Evolutionary conservation across 768 basidiomycete genomes (phyloP).

Genomic region (Omphalotus guepiniiformis): DNA sequence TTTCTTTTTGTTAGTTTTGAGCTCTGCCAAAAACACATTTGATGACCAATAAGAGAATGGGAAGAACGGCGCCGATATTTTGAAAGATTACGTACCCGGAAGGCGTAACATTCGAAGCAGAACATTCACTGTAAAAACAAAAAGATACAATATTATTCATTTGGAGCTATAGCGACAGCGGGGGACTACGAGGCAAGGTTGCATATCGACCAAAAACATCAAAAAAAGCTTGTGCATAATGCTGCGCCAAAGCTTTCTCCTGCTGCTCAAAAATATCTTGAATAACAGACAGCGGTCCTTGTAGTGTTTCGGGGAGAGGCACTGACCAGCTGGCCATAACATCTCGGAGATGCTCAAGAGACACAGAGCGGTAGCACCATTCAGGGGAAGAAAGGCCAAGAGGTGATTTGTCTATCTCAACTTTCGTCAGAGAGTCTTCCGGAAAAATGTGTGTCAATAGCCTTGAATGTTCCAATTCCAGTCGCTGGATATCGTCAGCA

Average conservation of each 20-base stretch:
- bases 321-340: neutral
- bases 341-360: neutral
- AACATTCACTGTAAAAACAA: no score
- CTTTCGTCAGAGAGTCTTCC: neutral
- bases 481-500: neutral
- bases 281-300: neutral
- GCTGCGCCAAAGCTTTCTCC: neutral
- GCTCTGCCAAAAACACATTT: neutral
- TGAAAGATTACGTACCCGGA: no score
- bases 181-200: neutral
- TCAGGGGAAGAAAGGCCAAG: neutral
- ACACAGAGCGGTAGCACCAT: neutral
- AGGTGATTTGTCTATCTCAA: neutral
- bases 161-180: no score
- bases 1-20: neutral
- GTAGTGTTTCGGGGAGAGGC: neutral
- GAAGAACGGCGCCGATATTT: neutral
- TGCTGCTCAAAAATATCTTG: neutral
- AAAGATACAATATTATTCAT: no score
- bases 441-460: neutral
- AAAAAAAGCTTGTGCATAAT: neutral
- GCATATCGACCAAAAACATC: neutral
- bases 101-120: no score
- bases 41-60: neutral
- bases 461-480: neutral